Percentiles rank a stretch among this genome's conserved stretches.
phyloP scores from a whole-genome alignment of 2,329 filamentous ascomycete species.

The Bisporella sp. region DNA sequence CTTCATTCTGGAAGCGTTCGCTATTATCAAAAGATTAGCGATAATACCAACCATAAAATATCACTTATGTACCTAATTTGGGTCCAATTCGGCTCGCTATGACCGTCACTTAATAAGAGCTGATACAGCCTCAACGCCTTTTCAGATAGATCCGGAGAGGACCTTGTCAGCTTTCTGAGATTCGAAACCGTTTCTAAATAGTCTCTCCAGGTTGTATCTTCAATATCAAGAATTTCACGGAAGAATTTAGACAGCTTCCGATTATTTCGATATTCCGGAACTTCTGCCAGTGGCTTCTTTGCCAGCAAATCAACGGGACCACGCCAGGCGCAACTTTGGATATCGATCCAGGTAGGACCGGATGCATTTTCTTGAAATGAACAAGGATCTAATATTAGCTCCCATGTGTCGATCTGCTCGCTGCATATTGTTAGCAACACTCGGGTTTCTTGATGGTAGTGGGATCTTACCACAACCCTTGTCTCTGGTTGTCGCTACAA shows the following conservation, averaged over 20 bases:
- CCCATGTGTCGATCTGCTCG: slow-evolving; percentile 1
- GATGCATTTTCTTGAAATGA: slow-evolving; percentile 5
- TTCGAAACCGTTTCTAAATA: slow-evolving; percentile 8
- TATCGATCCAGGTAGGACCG: slow-evolving; percentile 8
- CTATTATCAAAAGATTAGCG: slow-evolving; percentile 4
- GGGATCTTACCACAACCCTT: slow-evolving; percentile 6
- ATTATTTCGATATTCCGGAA: slow-evolving; percentile 11
- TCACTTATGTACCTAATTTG: neutral
- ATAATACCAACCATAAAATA: slow-evolving; percentile 1
- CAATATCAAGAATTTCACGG: slow-evolving; percentile 8
- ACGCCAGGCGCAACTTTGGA: slow-evolving; percentile 9
- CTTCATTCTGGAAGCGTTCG: slow-evolving; percentile 6
- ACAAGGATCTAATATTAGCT: slow-evolving; percentile 9
- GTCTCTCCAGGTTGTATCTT: slow-evolving; percentile 11
- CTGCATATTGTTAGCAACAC: neutral
- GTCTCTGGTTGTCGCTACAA: slow-evolving; percentile 5
- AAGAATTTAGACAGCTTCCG: slow-evolving; percentile 7
- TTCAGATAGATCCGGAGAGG: neutral
- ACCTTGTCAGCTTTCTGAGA: neutral
- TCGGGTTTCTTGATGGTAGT: neutral
- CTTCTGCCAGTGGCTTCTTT: slow-evolving; percentile 7
- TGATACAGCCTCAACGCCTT: slow-evolving; percentile 5
- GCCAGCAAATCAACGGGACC: slow-evolving; percentile 11
- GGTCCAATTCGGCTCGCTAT: neutral
- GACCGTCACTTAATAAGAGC: slow-evolving; percentile 1